Conservation (phyloP, 2,329 filamentous ascomycete genomes). For the Hymenoscyphus infarciens region DNA sequence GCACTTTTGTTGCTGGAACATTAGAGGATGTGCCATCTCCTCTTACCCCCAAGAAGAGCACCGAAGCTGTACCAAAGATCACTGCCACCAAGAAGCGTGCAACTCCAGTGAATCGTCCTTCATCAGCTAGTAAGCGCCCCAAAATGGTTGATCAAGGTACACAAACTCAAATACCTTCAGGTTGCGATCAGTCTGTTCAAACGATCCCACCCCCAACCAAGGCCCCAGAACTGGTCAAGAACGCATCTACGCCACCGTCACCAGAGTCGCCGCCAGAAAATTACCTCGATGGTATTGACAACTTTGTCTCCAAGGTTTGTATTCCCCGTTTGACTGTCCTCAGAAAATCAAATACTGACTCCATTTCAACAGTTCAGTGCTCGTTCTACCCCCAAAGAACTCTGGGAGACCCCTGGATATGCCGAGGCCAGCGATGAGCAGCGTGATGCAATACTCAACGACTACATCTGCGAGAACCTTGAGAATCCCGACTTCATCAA, state of each 20-base stretch:
- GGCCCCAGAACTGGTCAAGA: slow-evolving; percentile 2
- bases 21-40: slow-evolving; percentile 15
- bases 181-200: slow-evolving; percentile 19
- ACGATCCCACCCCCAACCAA: not conserved
- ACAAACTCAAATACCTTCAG: slow-evolving; percentile 30
- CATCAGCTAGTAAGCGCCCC: slow-evolving; percentile 23
- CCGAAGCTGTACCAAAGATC: slow-evolving; percentile 19
- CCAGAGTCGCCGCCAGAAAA: slow-evolving; percentile 20
- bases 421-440: slow-evolving; percentile 35
- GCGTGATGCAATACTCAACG: slow-evolving; percentile 42
- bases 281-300: slow-evolving; percentile 24
- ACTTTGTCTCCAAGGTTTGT: slow-evolving; percentile 21
- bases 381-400: slow-evolving; percentile 24
- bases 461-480: slow-evolving; percentile 48
- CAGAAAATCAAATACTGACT: not conserved
- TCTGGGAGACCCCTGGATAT: slow-evolving; percentile 31
- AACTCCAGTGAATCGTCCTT: slow-evolving; percentile 11
- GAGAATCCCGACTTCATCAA: slow-evolving; percentile 47
- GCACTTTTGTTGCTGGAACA: not conserved
- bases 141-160: slow-evolving; percentile 33
- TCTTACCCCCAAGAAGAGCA: slow-evolving; percentile 22
- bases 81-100: slow-evolving; percentile 20
- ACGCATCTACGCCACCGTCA: not conserved
- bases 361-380: slow-evolving; percentile 15
- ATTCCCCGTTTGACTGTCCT: not conserved